Conservation (phyloP, 495 filamentous ascomycete species). For the Hapsidospora chrysogenum region DNA sequence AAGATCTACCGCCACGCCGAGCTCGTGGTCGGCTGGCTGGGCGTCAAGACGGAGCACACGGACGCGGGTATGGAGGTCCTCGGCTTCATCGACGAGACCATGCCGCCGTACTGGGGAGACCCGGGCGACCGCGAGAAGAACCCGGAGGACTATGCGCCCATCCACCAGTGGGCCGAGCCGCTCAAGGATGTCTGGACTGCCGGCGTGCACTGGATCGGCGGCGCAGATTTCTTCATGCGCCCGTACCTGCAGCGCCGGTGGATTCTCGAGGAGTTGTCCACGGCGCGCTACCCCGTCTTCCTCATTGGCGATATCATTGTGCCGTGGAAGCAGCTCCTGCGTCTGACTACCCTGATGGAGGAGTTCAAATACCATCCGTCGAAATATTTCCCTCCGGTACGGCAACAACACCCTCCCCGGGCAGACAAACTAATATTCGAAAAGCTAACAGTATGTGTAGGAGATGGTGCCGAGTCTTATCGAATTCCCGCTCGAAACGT, state of each 20-base stretch:
- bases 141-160: constrained; percentile 1
- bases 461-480: not conserved
- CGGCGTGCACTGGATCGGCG: not conserved
- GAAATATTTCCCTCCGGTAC: not conserved
- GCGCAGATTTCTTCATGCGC: not conserved
- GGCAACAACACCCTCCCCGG: not conserved
- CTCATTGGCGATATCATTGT: constrained; percentile 2
- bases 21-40: constrained; percentile 8
- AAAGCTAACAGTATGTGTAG: not conserved
- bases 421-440: not conserved
- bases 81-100: constrained; percentile 1
- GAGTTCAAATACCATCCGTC: constrained; percentile 2
- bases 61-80: not conserved
- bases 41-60: constrained; percentile 1
- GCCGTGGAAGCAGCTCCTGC: constrained; percentile 3
- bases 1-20: constrained; percentile 9
- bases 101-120: constrained; percentile 1
- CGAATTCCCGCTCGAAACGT: constrained; percentile 1
- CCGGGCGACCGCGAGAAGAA: constrained; percentile 1
- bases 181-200: constrained; percentile 1
- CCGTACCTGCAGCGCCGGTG: constrained; percentile 2
- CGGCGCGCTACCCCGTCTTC: not conserved
- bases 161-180: not conserved
- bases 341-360: constrained; percentile 2
- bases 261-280: constrained; percentile 1